phyloP scores from a whole-genome alignment of 192 early-diverging fungal species.

The Piromyces finnis region DNA sequence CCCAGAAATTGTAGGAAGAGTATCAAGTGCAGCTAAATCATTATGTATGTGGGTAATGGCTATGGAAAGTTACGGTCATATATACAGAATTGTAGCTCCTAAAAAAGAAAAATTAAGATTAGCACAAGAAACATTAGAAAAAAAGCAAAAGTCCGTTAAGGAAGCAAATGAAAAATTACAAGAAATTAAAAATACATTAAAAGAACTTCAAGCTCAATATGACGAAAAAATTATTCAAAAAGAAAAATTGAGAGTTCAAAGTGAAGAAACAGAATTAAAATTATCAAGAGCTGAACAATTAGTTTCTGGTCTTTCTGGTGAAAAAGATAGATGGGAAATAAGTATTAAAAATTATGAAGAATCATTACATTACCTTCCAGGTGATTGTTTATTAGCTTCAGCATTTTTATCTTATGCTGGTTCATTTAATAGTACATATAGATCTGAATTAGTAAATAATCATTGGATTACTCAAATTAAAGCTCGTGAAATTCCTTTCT shows the following conservation, averaged over 20 bases:
- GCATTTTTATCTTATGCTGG: constrained; percentile 1
- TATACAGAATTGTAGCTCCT: background rate
- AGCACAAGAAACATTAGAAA: constrained; percentile 3
- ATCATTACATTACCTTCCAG: background rate
- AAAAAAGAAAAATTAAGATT: constrained; percentile 2
- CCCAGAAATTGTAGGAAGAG: constrained; percentile 1
- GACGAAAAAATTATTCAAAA: constrained; percentile 1
- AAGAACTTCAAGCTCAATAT: background rate
- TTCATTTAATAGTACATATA: background rate
- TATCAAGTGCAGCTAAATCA: constrained; percentile 1
- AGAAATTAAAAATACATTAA: constrained; percentile 1
- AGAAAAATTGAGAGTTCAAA: constrained; percentile 1
- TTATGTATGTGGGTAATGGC: constrained; percentile 3
- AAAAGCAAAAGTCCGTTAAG: background rate
- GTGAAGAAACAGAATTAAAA: constrained; percentile 1
- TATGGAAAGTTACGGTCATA: constrained; percentile 4
- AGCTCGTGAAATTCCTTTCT: background rate
- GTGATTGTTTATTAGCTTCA: background rate
- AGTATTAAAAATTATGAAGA: constrained; percentile 1
- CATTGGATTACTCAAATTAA: constrained; percentile 1
- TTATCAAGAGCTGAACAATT: constrained; percentile 1
- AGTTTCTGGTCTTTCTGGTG: constrained; percentile 2
- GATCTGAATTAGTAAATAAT: background rate
- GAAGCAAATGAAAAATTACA: constrained; percentile 2
- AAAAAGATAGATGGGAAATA: constrained; percentile 1